A percentile compares a stretch with the other conserved stretches of the same genome.
Evolutionary conservation across 495 filamentous ascomycete genomes (phyloP).

Genomic region (Cryomyces minteri): DNA sequence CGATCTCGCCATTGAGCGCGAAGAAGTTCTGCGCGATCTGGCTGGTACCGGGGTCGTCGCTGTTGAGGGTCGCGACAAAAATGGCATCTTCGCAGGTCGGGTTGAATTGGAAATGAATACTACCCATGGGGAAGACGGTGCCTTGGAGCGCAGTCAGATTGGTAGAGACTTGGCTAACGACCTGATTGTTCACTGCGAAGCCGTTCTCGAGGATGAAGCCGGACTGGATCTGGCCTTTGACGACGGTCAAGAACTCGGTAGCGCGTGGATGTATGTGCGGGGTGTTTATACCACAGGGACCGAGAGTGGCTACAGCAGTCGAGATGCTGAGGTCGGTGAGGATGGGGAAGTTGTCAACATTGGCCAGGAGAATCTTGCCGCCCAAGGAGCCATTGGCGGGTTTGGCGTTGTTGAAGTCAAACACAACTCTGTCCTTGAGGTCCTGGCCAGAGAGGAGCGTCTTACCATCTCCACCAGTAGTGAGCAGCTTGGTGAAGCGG

Average conservation of each 20-base stretch:
- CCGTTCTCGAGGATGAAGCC: constrained; percentile 33
- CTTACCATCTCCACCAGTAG: neutral
- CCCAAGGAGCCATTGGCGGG: constrained; percentile 3
- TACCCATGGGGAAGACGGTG: constrained; percentile 30
- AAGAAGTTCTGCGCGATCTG: constrained; percentile 33
- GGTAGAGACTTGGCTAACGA: constrained; percentile 15
- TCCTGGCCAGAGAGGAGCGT: constrained; percentile 5
- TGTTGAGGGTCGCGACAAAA: constrained; percentile 29
- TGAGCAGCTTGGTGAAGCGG: constrained; percentile 9
- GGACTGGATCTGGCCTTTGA: constrained; percentile 21
- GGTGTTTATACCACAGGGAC: constrained; percentile 27
- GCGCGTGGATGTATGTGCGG: constrained; percentile 31
- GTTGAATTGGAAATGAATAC: constrained; percentile 36
- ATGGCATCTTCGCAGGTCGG: constrained; percentile 27
- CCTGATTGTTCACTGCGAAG: constrained; percentile 12
- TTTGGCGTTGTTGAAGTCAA: constrained; percentile 13
- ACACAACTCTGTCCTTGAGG: constrained; percentile 5
- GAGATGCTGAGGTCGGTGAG: constrained; percentile 22
- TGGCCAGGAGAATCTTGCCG: constrained; percentile 16
- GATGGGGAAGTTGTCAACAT: constrained; percentile 25
- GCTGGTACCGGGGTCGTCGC: constrained; percentile 29
- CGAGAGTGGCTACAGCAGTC: constrained; percentile 23
- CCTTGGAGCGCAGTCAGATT: constrained; percentile 22
- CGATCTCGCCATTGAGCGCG: constrained; percentile 22
- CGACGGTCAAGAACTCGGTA: constrained; percentile 26